Base-by-base conservation (phyloP, 441 rosid genomes). In the Cnidoscolus chayamansa region DNA sequence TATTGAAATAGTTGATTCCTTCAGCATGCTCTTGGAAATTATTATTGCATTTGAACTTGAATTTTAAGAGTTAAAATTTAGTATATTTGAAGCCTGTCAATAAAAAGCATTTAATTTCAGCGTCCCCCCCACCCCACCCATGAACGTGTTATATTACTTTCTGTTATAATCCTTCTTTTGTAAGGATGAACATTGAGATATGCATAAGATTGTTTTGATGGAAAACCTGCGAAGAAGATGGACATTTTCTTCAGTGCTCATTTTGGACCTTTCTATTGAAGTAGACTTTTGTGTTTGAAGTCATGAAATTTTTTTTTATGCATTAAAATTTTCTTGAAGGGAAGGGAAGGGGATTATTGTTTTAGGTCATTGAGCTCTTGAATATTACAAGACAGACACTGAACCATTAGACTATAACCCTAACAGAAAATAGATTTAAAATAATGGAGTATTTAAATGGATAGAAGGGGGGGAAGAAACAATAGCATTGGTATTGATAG, bases 241-340 rank as follows among this genome's bases (percentile, higher is more conserved):
- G 45, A 40, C 2, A 40, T 5, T 40, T 35, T 40, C 45, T 40
- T 40, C 45, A 9, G 19, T 62, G 6, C 63, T 16, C 19, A 63
- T 67, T 70, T 74, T 30, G 50, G 7, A 13, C 12, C 8, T 54
- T n/a, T 19, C 56, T 40, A 2, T 72, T 59, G 30, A 53, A 68
- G 32, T 68, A 20, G 15, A 59, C n/a, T 6, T 25, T 37, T 31
- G 50, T 9, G 20, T 59, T 4, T 61, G 54, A 37, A n/a, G 40
- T 8, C 15, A 25, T 50, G 45, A 25, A 19, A 17, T 32, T 25
- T 58, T 49, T 8, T 40, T 40, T 40, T 40, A 0, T 40, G 45
- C 7, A 2, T 35, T 35, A 25, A 25, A 25, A 25, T 25, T 25
- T 25, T 25, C 25, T 25, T 25, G 37, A 35, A 2, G 37, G 37